A percentile compares a stretch with the other conserved stretches of the same genome.
These are phyloP conservation scores for Cocos nucifera DNA, from an alignment of 176 grass and related monocot species.

Conservation along the genomic window DNA sequence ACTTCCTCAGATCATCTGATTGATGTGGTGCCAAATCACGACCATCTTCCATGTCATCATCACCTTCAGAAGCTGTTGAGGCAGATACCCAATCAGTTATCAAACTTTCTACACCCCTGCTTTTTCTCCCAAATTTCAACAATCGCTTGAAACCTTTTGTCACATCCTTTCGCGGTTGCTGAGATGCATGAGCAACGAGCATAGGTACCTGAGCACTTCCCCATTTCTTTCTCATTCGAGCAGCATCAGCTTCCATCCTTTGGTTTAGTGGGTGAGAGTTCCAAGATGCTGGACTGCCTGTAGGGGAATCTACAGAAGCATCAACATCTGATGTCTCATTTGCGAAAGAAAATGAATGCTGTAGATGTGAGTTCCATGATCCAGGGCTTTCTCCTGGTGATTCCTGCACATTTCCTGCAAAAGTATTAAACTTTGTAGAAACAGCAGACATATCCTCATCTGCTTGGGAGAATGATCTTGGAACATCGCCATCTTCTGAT, in stretches of 20 bases:
- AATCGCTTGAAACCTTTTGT: slow-evolving; percentile 49
- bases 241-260: slow-evolving; percentile 21
- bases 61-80: slow-evolving; percentile 12
- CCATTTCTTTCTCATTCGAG: slow-evolving; percentile 29
- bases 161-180: slow-evolving; percentile 41
- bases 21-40: not conserved
- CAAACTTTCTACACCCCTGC: slow-evolving; percentile 20
- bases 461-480: slow-evolving; percentile 17
- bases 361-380: slow-evolving; percentile 58
- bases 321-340: slow-evolving; percentile 32
- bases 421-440: slow-evolving; percentile 35
- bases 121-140: slow-evolving; percentile 58
- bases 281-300: slow-evolving; percentile 26
- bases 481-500: slow-evolving; percentile 54
- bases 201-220: slow-evolving; percentile 17
- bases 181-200: slow-evolving; percentile 3
- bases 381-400: slow-evolving; percentile 32
- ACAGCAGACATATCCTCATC: slow-evolving; percentile 12
- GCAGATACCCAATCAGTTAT: slow-evolving; percentile 16
- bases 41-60: slow-evolving; percentile 7
- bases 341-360: slow-evolving; percentile 41
- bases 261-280: slow-evolving; percentile 26
- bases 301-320: slow-evolving; percentile 24
- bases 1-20: slow-evolving; percentile 17
- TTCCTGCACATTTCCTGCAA: slow-evolving; percentile 12